Conservation (phyloP, 805 yeast species). For the Brettanomyces custersianus region DNA sequence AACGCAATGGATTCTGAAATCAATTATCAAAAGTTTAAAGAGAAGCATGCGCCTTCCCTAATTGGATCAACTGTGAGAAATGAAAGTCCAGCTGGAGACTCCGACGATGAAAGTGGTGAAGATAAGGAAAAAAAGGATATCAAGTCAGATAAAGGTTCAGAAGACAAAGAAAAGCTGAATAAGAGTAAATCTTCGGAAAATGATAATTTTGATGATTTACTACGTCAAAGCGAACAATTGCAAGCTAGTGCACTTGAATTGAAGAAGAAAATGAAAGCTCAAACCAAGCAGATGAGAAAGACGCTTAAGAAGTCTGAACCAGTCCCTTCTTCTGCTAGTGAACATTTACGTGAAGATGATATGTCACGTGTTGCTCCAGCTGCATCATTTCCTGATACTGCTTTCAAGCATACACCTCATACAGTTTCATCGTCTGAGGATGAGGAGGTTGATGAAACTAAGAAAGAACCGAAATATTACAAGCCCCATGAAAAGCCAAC, state of each 20-base stretch:
- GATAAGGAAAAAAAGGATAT: not conserved
- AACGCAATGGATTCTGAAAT: constrained; percentile 39
- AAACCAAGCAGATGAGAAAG: constrained; percentile 2
- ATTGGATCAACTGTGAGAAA: constrained; percentile 40
- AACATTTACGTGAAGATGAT: not conserved
- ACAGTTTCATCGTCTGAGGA: not conserved
- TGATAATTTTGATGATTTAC: constrained; percentile 40
- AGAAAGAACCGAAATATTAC: constrained; percentile 2
- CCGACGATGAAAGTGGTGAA: constrained; percentile 5
- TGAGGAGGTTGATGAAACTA: not conserved
- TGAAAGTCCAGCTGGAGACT: constrained; percentile 14
- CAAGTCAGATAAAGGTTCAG: too few species aligned
- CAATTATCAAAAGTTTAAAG: constrained; percentile 45
- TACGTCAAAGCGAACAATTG: constrained; percentile 46
- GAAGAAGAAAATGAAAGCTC: constrained; percentile 11
- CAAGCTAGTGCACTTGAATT: constrained; percentile 36
- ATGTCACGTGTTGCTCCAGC: constrained; percentile 1
- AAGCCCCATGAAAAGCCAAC: constrained; percentile 19
- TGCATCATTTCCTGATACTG: not conserved
- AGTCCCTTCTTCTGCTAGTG: not conserved
- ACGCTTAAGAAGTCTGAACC: not conserved
- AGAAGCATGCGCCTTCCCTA: constrained; percentile 38
- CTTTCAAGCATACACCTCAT: not conserved
- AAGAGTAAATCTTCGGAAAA: too few species aligned
- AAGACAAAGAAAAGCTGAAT: too few species aligned